Conservation (phyloP, 805 yeast genomes). For the Pichia eremophila region DNA sequence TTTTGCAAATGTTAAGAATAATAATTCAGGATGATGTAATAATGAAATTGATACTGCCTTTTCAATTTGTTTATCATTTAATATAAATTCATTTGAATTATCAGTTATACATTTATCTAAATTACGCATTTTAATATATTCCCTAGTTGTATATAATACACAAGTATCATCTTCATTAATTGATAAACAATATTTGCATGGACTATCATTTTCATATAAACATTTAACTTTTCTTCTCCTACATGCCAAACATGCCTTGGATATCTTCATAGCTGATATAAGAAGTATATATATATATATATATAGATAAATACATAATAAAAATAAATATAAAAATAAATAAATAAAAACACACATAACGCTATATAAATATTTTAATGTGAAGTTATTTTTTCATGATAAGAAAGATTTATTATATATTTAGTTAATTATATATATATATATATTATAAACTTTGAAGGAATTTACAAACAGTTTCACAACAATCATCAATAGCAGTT, state of each 20-base stretch:
- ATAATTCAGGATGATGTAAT: conserved; percentile 1
- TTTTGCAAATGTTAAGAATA: neutral
- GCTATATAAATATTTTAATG: no score
- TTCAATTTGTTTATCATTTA: neutral
- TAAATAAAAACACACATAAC: no score
- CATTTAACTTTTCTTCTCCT: neutral
- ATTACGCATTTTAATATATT: neutral
- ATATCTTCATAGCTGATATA: neutral
- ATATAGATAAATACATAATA: no score
- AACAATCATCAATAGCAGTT: conserved; percentile 10
- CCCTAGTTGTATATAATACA: neutral
- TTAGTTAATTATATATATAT: no score
- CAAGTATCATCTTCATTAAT: neutral
- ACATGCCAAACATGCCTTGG: conserved; percentile 1
- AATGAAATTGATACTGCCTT: neutral
- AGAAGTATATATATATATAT: no score
- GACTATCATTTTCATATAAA: neutral
- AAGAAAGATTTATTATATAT: no score
- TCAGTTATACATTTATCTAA: no score
- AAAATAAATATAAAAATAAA: no score
- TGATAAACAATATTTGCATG: neutral
- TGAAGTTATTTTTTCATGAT: no score
- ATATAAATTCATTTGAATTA: neutral
- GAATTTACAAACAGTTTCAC: conserved; percentile 10
- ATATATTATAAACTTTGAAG: conserved; percentile 4